Evolutionary conservation across 2,329 filamentous ascomycete genomes (phyloP).

Genomic region (Scedosporium dehoogii): DNA sequence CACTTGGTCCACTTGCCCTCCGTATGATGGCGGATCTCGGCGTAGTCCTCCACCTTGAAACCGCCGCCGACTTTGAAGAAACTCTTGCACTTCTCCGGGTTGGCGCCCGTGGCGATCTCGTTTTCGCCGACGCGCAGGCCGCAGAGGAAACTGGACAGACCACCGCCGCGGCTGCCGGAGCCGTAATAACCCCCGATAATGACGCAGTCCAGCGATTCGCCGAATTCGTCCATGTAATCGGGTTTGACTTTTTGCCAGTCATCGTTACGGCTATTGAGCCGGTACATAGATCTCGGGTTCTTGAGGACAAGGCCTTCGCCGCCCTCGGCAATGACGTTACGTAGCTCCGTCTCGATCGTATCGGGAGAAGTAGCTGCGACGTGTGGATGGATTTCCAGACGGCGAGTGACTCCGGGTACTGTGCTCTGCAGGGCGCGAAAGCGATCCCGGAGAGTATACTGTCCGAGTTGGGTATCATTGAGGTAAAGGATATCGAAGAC

Average conservation of each 20-base stretch:
- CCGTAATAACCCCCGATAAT: conserved; percentile 91
- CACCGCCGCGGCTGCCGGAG: conserved; percentile 73
- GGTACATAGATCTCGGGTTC: conserved; percentile 80
- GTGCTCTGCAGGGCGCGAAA: conserved; percentile 62
- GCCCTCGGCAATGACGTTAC: conserved; percentile 74
- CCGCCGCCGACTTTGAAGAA: conserved; percentile 98
- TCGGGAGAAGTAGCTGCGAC: conserved; percentile 54
- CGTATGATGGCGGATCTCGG: conserved; percentile 69
- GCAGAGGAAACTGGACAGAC: conserved; percentile 79
- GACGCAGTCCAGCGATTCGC: conserved; percentile 82
- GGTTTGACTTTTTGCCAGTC: conserved; percentile 99
- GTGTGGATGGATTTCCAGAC: conserved; percentile 75
- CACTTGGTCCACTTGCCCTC: conserved; percentile 88
- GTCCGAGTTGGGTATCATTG: conserved; percentile 70
- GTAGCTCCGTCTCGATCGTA: conserved; percentile 69
- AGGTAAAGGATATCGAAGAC: conserved; percentile 89
- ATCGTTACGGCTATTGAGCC: conserved; percentile 80
- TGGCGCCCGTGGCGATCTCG: conserved; percentile 46
- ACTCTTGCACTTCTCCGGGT: conserved; percentile 73
- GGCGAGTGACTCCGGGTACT: conserved; percentile 59
- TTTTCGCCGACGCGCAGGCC: conserved; percentile 68
- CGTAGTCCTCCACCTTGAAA: conserved; percentile 76
- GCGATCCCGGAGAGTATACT: conserved; percentile 74
- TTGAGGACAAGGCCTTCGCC: conserved; percentile 90
- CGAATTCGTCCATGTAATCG: conserved; percentile 95